A percentile compares a stretch with the other conserved stretches of the same genome.
phyloP scores from a whole-genome alignment of 1,284 basidiomycete genomes.

The Tilletia caries region DNA sequence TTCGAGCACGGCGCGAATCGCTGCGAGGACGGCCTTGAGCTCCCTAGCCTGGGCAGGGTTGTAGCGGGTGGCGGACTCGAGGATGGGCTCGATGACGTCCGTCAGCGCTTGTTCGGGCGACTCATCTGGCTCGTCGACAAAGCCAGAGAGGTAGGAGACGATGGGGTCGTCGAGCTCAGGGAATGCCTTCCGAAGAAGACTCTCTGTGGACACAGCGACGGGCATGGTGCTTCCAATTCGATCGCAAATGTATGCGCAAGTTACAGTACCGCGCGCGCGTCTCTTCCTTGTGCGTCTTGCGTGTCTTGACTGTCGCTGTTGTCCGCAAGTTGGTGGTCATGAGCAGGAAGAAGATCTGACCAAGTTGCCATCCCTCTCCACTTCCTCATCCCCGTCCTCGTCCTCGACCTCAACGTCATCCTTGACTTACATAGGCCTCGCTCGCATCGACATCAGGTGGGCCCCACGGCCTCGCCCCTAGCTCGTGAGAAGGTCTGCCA shows the following conservation, averaged over 20 bases:
- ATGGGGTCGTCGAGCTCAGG: slow-evolving; percentile 89
- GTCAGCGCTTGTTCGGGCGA: slow-evolving; percentile 40
- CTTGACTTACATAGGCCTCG: not conserved
- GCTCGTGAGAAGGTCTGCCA: no score
- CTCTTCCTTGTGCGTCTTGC: not conserved
- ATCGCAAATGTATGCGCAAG: no score
- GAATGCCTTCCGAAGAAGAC: slow-evolving; percentile 70
- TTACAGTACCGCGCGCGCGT: no score
- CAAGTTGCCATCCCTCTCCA: no score
- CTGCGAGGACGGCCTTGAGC: slow-evolving; percentile 31
- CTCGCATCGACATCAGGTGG: no score
- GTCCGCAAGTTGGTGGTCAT: not conserved
- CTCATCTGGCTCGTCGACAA: slow-evolving; percentile 73
- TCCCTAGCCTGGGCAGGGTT: slow-evolving; percentile 31
- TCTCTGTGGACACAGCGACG: slow-evolving; percentile 57
- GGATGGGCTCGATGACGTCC: slow-evolving; percentile 44
- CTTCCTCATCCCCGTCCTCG: not conserved
- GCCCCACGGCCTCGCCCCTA: no score
- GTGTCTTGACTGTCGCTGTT: not conserved
- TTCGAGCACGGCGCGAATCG: slow-evolving; percentile 40
- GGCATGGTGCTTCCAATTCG: slow-evolving; percentile 53
- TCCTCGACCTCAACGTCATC: no score
- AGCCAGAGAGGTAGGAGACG: slow-evolving; percentile 86
- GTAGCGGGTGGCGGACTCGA: slow-evolving; percentile 45
- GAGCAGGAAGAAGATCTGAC: not conserved